Evolutionary conservation across 2,329 filamentous ascomycete species (phyloP), one percentile per base, ranked within the genome.

Genomic region (Fusarium sterilihyphosum): DNA sequence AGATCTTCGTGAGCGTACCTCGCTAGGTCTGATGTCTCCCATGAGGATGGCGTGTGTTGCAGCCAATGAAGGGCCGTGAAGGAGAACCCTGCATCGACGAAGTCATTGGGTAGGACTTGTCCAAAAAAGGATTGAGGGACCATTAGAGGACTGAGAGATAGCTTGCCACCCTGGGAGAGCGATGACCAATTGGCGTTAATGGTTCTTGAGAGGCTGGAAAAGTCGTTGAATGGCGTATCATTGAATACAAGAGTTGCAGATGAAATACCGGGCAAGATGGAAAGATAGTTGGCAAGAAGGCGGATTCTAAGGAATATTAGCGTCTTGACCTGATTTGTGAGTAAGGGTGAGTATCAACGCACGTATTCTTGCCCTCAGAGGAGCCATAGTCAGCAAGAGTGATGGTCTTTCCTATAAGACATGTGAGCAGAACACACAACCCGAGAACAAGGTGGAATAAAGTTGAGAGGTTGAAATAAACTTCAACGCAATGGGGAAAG

Each of bases 401-500:
- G n/a, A 29, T 54, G 7, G 24, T 3, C 1, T 8, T 40, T 9
- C 44, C 44, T 47, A 1, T 20, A 1, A 29, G 10, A 18, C 29
- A 29, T 29, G 26, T 26, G 26, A 26, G 26, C 6, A 26, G 26
- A 26, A 26, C 26, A 26, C 26, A 26, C 6, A 26, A 26, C 6
- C 26, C 6, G 26, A 26, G 26, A 26, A 6, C 26, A 6, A 26
- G 6, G 6, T 26, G 26, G 26, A 6, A 26, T 26, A 26, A 26
- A 26, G 26, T 26, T 26, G 6, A 26, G 13, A 10, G 13, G 13
- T n/a, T n/a, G 13, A 4, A 41, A n/a, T 13, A 10, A n/a, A 9
- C 22, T n/a, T 16, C 2, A 11, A 17, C 9, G 17, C 5, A 18
- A 2, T 17, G 7, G 9, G 7, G 3, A 17, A 17, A 17, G 3